These are phyloP conservation scores for Daedaleopsis sinensis DNA, from an alignment of 768 basidiomycete genomes.

Conservation along the genomic window DNA sequence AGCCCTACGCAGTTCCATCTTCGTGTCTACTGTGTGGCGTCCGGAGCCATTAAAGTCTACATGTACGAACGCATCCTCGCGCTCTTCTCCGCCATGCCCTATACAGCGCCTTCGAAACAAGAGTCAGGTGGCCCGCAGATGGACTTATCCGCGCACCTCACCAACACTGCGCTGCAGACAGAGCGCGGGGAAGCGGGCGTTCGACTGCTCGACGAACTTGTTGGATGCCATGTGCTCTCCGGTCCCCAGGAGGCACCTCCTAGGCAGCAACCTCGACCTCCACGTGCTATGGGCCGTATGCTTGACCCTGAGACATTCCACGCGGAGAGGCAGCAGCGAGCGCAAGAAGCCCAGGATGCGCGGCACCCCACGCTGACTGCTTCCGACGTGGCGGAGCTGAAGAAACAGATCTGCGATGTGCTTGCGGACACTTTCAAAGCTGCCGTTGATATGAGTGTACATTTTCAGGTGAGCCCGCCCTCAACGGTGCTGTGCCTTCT, in stretches of 20 bases:
- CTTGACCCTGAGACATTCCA: slow-evolving; percentile 13
- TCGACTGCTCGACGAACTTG: slow-evolving; percentile 77
- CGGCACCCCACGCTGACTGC: slow-evolving; percentile 30
- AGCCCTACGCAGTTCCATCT: slow-evolving; percentile 77
- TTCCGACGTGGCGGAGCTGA: slow-evolving; percentile 52
- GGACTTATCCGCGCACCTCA: slow-evolving; percentile 78
- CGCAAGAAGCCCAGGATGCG: background rate
- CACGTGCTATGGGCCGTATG: slow-evolving; percentile 15
- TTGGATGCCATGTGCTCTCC: slow-evolving; percentile 61
- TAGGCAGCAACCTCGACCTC: slow-evolving; percentile 10
- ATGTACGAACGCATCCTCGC: slow-evolving; percentile 84
- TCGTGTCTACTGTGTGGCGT: slow-evolving; percentile 82
- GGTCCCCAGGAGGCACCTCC: background rate
- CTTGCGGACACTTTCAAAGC: slow-evolving; percentile 87
- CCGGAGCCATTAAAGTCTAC: slow-evolving; percentile 77
- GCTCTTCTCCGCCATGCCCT: slow-evolving; percentile 81
- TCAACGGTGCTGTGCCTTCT: background rate
- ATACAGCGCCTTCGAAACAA: slow-evolving; percentile 41
- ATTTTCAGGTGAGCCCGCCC: slow-evolving; percentile 68
- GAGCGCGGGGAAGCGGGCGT: slow-evolving; percentile 71
- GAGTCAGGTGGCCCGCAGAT: slow-evolving; percentile 31
- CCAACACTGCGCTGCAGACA: slow-evolving; percentile 88
- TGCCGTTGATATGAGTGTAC: slow-evolving; percentile 75
- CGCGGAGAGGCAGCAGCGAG: background rate
- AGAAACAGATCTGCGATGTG: slow-evolving; percentile 62